Conservation (phyloP, 768 basidiomycete species). For the Suillus lakei region DNA sequence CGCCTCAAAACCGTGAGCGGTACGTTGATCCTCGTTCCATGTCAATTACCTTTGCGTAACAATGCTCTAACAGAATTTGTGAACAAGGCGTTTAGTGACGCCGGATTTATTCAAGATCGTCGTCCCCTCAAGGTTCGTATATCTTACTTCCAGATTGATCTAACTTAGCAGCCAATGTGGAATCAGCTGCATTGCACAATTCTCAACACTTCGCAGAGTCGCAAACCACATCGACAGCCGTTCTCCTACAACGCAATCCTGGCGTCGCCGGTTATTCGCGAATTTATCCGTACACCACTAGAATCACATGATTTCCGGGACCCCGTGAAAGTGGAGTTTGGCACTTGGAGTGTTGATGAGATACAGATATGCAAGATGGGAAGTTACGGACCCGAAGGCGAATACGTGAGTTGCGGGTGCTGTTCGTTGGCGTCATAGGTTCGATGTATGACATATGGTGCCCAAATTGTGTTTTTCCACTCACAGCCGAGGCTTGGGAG, state of each 20-base stretch:
- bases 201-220: constrained; percentile 52
- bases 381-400: constrained; percentile 63
- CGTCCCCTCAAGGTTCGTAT: constrained; percentile 55
- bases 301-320: constrained; percentile 13
- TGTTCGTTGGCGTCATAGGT: constrained; percentile 14
- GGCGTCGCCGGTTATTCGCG: constrained; percentile 27
- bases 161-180: background rate
- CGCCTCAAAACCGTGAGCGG: constrained; percentile 40
- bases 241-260: constrained; percentile 48
- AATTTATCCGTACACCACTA: constrained; percentile 9
- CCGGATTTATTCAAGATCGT: constrained; percentile 49
- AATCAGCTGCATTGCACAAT: constrained; percentile 55
- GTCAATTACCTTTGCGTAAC: constrained; percentile 1
- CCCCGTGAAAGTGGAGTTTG: constrained; percentile 49
- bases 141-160: background rate
- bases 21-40: constrained; percentile 23
- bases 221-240: constrained; percentile 44
- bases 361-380: constrained; percentile 77
- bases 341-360: constrained; percentile 56
- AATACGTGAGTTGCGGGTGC: constrained; percentile 55
- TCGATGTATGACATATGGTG: constrained; percentile 1
- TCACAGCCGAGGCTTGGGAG: background rate
- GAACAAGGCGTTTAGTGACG: constrained; percentile 41
- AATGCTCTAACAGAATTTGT: constrained; percentile 43
- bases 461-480: background rate